Conservation (phyloP, 495 filamentous ascomycete species). For the Podospora australis region DNA sequence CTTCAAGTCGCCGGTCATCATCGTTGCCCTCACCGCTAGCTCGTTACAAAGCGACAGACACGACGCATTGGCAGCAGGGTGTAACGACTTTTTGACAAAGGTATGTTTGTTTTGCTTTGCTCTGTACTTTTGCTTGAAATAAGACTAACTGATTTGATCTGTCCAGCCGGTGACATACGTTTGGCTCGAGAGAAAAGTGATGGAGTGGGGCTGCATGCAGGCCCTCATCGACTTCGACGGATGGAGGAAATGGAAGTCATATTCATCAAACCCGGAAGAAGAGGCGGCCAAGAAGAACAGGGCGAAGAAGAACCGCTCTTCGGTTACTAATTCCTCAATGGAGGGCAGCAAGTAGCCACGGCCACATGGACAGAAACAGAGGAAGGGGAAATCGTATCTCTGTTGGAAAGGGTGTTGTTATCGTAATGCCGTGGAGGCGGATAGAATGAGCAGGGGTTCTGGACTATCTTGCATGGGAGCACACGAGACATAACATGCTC, state of each 20-base stretch:
- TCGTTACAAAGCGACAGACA: constrained; percentile 90
- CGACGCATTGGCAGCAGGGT: constrained; percentile 90
- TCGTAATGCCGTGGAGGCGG: too few relatives aligned
- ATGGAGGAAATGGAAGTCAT: constrained; percentile 96
- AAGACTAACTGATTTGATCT: background rate
- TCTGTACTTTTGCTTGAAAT: background rate
- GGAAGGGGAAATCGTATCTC: too few relatives aligned
- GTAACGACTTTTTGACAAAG: constrained; percentile 98
- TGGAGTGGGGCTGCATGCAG: constrained; percentile 99
- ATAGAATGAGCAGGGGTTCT: too few relatives aligned
- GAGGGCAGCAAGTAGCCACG: background rate
- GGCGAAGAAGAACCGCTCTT: constrained; percentile 22
- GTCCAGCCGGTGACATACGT: constrained; percentile 88
- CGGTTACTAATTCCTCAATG: background rate
- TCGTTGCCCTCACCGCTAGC: constrained; percentile 91
- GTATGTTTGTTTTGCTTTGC: constrained; percentile 41
- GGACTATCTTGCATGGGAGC: too few relatives aligned
- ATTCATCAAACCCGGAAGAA: constrained; percentile 37
- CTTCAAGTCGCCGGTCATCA: constrained; percentile 96
- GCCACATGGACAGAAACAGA: too few relatives aligned
- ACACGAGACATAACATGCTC: too few relatives aligned
- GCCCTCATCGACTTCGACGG: constrained; percentile 97
- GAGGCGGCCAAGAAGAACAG: constrained; percentile 24
- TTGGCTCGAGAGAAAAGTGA: constrained; percentile 94
- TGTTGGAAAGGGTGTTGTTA: too few relatives aligned